phyloP scores from a whole-genome alignment of 1,284 basidiomycete species.

The Boletus mariae region DNA sequence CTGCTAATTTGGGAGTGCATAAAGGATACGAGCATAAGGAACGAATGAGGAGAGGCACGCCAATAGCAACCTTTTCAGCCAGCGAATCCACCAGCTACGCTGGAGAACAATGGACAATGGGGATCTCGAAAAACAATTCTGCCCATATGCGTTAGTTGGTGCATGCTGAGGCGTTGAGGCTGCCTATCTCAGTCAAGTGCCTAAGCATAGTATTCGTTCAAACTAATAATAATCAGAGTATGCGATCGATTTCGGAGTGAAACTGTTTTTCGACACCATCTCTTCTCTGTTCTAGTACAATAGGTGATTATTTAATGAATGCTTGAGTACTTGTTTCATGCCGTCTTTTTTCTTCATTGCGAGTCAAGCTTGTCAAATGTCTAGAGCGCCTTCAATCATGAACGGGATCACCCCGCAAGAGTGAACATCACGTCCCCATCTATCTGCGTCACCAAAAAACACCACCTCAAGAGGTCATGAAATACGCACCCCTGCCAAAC shows the following conservation, averaged over 20 bases:
- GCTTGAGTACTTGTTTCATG: neutral
- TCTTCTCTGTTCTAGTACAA: neutral
- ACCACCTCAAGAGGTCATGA: neutral
- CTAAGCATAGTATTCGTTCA: too few species aligned
- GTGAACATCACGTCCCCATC: neutral
- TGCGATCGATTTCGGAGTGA: too few species aligned
- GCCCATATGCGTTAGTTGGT: too few species aligned
- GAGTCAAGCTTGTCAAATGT: neutral
- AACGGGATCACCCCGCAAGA: neutral
- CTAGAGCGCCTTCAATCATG: neutral
- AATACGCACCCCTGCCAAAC: neutral
- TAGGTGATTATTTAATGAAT: neutral
- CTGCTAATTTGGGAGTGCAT: too few species aligned
- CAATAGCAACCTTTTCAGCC: too few species aligned
- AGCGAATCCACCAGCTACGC: too few species aligned
- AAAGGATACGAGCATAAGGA: too few species aligned
- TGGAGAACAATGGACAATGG: too few species aligned
- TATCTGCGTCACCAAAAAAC: neutral
- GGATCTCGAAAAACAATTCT: too few species aligned
- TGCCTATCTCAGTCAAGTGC: too few species aligned
- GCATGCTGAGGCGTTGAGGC: neutral
- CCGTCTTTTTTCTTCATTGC: neutral
- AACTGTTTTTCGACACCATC: neutral
- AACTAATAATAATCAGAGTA: too few species aligned
- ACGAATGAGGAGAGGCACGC: too few species aligned